Percentiles rank a stretch among this genome's conserved stretches.
Conservation (phyloP, 768 basidiomycete genomes). For the Boletus rex-veris region DNA sequence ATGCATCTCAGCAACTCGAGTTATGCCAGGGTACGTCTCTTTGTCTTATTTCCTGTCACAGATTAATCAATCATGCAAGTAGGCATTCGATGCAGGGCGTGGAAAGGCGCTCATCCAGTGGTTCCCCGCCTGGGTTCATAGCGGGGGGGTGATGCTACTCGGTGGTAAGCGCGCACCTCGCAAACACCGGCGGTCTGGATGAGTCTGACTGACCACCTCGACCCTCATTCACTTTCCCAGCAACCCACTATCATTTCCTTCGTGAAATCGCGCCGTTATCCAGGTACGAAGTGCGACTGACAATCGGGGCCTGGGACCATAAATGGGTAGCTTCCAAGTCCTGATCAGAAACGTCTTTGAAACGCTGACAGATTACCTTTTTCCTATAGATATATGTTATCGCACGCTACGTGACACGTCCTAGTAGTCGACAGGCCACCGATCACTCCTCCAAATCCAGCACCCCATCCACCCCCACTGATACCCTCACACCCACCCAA, state of each 20-base stretch:
- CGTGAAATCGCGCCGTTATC: constrained; percentile 65
- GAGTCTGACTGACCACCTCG: neutral
- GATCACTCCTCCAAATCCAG: constrained; percentile 24
- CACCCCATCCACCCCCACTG: constrained; percentile 22
- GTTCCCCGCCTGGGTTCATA: constrained; percentile 56
- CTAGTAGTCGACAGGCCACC: constrained; percentile 23
- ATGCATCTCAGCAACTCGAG: constrained; percentile 80
- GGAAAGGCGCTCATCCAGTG: constrained; percentile 45
- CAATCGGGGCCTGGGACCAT: constrained; percentile 63
- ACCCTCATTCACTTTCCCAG: constrained; percentile 29
- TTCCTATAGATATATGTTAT: constrained; percentile 54
- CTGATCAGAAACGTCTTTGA: no score
- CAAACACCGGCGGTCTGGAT: no score
- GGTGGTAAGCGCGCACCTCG: constrained; percentile 29
- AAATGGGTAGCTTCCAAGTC: constrained; percentile 58
- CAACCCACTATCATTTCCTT: constrained; percentile 65
- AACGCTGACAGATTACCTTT: neutral
- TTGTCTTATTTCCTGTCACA: neutral
- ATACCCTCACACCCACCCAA: neutral
- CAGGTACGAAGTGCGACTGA: constrained; percentile 57
- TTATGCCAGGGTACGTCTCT: constrained; percentile 59
- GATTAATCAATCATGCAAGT: constrained; percentile 5
- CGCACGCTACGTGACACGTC: constrained; percentile 59
- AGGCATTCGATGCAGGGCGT: constrained; percentile 46
- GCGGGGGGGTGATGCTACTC: constrained; percentile 61